Base-by-base conservation (phyloP, 73 alveolate genomes). In the Paraurostyla sp. region DNA sequence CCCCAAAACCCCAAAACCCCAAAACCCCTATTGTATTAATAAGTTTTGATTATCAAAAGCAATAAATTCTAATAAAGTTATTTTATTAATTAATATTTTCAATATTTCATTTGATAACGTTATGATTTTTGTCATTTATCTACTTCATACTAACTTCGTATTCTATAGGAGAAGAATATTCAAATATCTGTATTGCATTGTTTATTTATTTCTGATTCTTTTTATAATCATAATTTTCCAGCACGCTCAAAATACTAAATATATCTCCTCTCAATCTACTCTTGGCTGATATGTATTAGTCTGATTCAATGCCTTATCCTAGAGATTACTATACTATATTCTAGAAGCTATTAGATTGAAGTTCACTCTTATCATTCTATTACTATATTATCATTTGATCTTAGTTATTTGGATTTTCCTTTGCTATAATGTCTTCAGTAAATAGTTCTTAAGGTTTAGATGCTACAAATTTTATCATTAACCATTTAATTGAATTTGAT, bases 131-230 rank as follows among this genome's bases (percentile, higher is more conserved):
- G 9, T 65, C 82, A 38, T 58, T 65, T 20, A 15, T 38, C 42
- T 65, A 56, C 25, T 58, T 65, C 25, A 65, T 15, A 40, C 82
- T 65, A 6, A 65, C 46, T 65, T 65, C 82, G 41, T 65, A 65
- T 65, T 65, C 82, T 38, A 65, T 40, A 11, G 82, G 82, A 4
- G 60, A 38, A 11, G 82, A 65, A 65, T 65, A 38, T 22, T 65
- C 35, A 38, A 65, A 65, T 36, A 65, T 65, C 82, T 38, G 35
- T 58, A 65, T 65, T 3, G 82, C 56, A 36, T 65, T 58, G 0
- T 65, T 40, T 6, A 65, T 65, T 13, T 65, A 35, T 65, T 58
- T 32, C 25, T 65, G 15, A 38, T 6, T 18, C 41, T 22, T 22
- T 15, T 65, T 65, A 52, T 38, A 15, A 40, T 40, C 25, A 18